Percentiles rank a stretch among this genome's conserved stretches.
These are phyloP conservation scores for Geranomyces variabilis DNA, from an alignment of 192 early-diverging fungal species.

Conservation along the genomic window DNA sequence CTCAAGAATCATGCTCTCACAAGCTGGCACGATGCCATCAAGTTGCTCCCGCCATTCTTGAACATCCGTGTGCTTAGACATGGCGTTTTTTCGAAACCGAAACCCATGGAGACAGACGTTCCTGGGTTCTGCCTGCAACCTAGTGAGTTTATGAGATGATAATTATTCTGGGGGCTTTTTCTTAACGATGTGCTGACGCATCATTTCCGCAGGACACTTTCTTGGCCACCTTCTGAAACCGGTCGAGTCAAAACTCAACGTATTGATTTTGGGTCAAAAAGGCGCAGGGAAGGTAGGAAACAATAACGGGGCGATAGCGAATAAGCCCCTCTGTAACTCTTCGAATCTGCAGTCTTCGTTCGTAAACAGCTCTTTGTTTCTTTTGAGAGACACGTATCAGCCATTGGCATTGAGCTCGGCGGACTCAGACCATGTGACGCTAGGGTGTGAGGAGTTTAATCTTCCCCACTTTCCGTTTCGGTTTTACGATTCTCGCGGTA, in stretches of 20 bases:
- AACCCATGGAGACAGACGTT: neutral
- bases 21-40: neutral
- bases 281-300: slow-evolving; percentile 11
- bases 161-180: no score
- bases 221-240: neutral
- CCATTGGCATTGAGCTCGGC: slow-evolving; percentile 5
- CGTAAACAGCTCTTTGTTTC: slow-evolving; percentile 6
- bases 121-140: neutral
- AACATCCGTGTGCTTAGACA: slow-evolving; percentile 1
- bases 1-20: neutral
- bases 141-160: neutral
- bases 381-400: neutral
- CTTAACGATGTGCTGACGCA: no score
- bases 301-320: no score
- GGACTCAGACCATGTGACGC: neutral
- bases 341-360: no score
- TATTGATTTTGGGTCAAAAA: slow-evolving; percentile 10
- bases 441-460: neutral
- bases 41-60: neutral
- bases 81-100: neutral
- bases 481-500: slow-evolving; percentile 9
- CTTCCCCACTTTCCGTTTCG: neutral
- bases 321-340: no score
- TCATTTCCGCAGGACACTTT: slow-evolving; percentile 4
- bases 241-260: neutral